Conservation (phyloP, 768 basidiomycete genomes). For the Mycena kentingensis region DNA sequence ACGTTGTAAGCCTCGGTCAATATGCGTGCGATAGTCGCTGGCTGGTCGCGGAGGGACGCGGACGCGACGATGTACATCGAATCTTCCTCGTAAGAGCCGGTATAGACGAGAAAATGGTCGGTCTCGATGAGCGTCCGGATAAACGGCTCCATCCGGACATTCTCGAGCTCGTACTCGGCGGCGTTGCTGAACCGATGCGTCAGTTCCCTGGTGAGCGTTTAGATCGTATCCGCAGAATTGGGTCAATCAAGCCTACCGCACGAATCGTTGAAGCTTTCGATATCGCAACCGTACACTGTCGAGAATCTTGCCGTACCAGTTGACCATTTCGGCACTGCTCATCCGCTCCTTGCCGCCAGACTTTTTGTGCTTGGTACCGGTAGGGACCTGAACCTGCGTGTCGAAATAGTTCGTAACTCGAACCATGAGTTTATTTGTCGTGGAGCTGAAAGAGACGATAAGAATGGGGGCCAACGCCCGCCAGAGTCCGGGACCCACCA, state of each 20-base stretch:
- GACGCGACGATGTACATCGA: constrained; percentile 91
- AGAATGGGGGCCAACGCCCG: neutral
- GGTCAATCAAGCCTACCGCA: constrained; percentile 55
- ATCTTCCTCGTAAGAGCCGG: constrained; percentile 82
- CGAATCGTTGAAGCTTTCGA: constrained; percentile 92
- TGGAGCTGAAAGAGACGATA: constrained; percentile 54
- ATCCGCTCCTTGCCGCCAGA: constrained; percentile 49
- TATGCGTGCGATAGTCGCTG: constrained; percentile 76
- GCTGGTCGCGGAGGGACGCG: constrained; percentile 69
- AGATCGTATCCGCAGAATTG: constrained; percentile 1
- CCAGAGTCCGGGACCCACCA: constrained; percentile 75
- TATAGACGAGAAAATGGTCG: constrained; percentile 94
- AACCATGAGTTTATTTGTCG: constrained; percentile 91
- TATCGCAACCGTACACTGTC: constrained; percentile 91
- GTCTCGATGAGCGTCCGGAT: constrained; percentile 77
- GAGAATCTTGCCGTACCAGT: constrained; percentile 91
- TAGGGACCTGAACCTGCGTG: constrained; percentile 82
- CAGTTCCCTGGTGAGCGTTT: constrained; percentile 48
- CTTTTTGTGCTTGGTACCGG: constrained; percentile 39
- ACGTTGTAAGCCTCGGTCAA: constrained; percentile 85
- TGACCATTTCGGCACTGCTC: constrained; percentile 79
- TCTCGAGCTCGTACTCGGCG: constrained; percentile 84
- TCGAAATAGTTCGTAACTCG: constrained; percentile 95
- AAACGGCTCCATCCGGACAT: constrained; percentile 73
- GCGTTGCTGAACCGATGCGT: constrained; percentile 92